Percentiles rank a stretch among this genome's conserved stretches.
Conservation (phyloP, 768 basidiomycete genomes). For the Termitomyces titanicus region DNA sequence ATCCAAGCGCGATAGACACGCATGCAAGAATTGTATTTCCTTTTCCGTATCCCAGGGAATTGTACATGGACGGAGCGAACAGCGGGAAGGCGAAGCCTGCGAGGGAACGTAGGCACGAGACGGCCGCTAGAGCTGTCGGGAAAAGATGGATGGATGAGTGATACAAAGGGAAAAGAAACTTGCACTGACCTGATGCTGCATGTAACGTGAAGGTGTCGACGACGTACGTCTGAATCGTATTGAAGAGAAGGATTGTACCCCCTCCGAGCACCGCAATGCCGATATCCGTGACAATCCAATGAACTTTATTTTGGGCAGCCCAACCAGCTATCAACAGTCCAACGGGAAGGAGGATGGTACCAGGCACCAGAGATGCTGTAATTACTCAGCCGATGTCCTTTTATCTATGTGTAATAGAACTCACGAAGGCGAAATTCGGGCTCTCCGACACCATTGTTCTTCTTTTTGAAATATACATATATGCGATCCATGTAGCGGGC, state of each 20-base stretch:
- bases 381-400: background rate
- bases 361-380: constrained; percentile 56
- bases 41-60: constrained; percentile 63
- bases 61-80: constrained; percentile 72
- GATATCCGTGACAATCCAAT: constrained; percentile 72
- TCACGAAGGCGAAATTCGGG: constrained; percentile 49
- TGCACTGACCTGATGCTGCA: constrained; percentile 54
- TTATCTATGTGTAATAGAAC: constrained; percentile 14
- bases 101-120: constrained; percentile 56
- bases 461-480: constrained; percentile 46
- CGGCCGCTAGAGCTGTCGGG: constrained; percentile 56
- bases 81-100: constrained; percentile 76
- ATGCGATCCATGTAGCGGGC: constrained; percentile 53
- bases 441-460: constrained; percentile 43
- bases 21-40: constrained; percentile 64
- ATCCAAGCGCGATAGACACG: constrained; percentile 54
- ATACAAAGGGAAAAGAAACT: background rate
- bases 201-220: constrained; percentile 65
- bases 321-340: constrained; percentile 73
- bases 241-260: constrained; percentile 57
- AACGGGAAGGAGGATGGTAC: constrained; percentile 55
- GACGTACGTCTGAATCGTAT: constrained; percentile 63
- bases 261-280: constrained; percentile 55
- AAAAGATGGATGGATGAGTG: background rate
- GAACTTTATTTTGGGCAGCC: constrained; percentile 51